Conservation (phyloP, 768 basidiomycete species). For the Flagelloscypha sp. region DNA sequence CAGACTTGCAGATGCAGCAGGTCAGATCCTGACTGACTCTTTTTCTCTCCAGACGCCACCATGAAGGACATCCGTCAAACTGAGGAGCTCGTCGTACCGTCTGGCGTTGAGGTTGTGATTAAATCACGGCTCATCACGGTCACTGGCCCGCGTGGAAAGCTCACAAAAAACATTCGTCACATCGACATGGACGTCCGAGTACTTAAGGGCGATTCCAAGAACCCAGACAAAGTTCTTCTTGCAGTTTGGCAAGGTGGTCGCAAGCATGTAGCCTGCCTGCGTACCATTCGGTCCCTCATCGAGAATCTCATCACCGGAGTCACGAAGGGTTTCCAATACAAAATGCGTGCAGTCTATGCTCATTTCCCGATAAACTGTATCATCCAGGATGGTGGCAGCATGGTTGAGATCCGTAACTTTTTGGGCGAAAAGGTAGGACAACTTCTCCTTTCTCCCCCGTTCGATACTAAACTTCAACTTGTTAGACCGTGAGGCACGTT, state of each 20-base stretch:
- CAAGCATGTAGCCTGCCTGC: constrained; percentile 97
- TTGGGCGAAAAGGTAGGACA: constrained; percentile 81
- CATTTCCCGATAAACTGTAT: constrained; percentile 99
- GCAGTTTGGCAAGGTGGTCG: constrained; percentile 97
- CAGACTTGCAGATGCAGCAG: too few relatives aligned
- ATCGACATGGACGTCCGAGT: constrained; percentile 90
- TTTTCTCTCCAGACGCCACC: constrained; percentile 39
- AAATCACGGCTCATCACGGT: constrained; percentile 91
- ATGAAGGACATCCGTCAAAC: constrained; percentile 92
- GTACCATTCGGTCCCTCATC: constrained; percentile 92
- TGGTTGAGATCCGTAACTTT: constrained; percentile 91
- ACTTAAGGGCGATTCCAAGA: constrained; percentile 64
- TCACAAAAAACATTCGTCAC: constrained; percentile 89
- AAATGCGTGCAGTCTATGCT: constrained; percentile 99
- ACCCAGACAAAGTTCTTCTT: constrained; percentile 74
- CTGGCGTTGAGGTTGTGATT: constrained; percentile 75
- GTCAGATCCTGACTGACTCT: constrained; percentile 27
- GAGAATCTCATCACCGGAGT: constrained; percentile 98
- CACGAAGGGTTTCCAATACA: constrained; percentile 99
- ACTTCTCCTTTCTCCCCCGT: neutral
- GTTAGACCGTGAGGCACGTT: constrained; percentile 86
- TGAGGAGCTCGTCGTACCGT: constrained; percentile 86
- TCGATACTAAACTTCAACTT: neutral
- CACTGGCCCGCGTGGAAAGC: constrained; percentile 84
- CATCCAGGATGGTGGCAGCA: constrained; percentile 64